Conservation (phyloP, 2,329 filamentous ascomycete species). For the Volutella citrinella region DNA sequence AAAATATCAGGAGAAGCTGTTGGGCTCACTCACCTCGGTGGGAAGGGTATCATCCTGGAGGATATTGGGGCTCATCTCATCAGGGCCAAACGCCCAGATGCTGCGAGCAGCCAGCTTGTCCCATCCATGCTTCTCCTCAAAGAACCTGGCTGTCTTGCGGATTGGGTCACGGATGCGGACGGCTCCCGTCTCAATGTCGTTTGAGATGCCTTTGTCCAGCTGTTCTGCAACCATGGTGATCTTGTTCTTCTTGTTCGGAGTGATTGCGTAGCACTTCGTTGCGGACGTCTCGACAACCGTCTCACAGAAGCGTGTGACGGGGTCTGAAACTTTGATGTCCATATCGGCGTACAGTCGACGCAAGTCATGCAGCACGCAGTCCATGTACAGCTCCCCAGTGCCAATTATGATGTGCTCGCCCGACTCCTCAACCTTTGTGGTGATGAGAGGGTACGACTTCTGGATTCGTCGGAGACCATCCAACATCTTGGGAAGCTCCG, state of each 20-base stretch:
- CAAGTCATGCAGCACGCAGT: constrained; percentile 94
- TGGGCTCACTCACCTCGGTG: constrained; percentile 67
- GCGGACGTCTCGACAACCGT: constrained; percentile 96
- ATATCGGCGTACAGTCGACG: constrained; percentile 94
- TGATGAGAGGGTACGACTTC: constrained; percentile 94
- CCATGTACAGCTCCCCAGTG: constrained; percentile 99
- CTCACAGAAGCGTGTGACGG: constrained; percentile 95
- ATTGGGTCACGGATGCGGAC: constrained; percentile 93
- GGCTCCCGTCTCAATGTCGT: constrained; percentile 87
- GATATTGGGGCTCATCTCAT: constrained; percentile 92
- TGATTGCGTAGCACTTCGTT: constrained; percentile 96
- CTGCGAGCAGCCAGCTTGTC: constrained; percentile 90
- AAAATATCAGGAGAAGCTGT: constrained; percentile 1
- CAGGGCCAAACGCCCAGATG: constrained; percentile 98
- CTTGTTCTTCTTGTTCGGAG: constrained; percentile 99
- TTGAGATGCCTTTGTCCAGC: constrained; percentile 88
- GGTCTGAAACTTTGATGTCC: constrained; percentile 98
- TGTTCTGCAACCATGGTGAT: constrained; percentile 98
- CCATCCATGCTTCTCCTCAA: constrained; percentile 96
- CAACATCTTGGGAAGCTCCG: constrained; percentile 97
- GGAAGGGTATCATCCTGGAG: constrained; percentile 95
- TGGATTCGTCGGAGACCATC: constrained; percentile 95
- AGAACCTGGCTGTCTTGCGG: constrained; percentile 91
- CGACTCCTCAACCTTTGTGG: constrained; percentile 96
- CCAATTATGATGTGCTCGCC: constrained; percentile 94